These are phyloP conservation scores for Pseudogymnoascus sp. DNA, from an alignment of 2,329 filamentous ascomycete genomes.

Conservation along the genomic window DNA sequence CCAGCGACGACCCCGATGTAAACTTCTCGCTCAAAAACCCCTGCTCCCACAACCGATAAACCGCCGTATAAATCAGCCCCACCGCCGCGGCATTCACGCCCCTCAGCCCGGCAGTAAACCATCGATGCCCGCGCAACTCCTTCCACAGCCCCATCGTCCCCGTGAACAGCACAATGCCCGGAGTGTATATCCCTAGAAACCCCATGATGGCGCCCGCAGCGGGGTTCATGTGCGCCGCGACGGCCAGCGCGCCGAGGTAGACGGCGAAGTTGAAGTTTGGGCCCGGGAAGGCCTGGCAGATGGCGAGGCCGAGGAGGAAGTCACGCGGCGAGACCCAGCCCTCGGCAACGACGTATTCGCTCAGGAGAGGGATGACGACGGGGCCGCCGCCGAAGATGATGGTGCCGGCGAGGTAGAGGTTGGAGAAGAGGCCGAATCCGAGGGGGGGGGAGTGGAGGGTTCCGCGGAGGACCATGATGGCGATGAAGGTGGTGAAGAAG, in stretches of 20 bases:
- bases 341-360: constrained; percentile 56
- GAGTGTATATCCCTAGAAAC: constrained; percentile 46
- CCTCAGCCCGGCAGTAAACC: constrained; percentile 43
- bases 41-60: constrained; percentile 57
- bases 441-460: constrained; percentile 37
- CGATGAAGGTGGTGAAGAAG: constrained; percentile 52
- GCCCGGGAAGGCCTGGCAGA: constrained; percentile 64
- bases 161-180: constrained; percentile 42
- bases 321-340: constrained; percentile 65
- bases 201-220: constrained; percentile 37
- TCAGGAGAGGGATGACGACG: constrained; percentile 56
- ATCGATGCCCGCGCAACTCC: constrained; percentile 37
- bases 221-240: constrained; percentile 26
- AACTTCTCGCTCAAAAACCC: constrained; percentile 48
- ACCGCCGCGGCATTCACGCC: constrained; percentile 55
- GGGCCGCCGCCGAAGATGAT: constrained; percentile 49
- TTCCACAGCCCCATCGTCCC: constrained; percentile 51
- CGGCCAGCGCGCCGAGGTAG: constrained; percentile 46
- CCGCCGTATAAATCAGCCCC: constrained; percentile 56
- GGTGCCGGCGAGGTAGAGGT: constrained; percentile 67
- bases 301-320: constrained; percentile 65
- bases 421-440: constrained; percentile 57
- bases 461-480: constrained; percentile 46
- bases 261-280: constrained; percentile 57
- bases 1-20: constrained; percentile 45